Conservation (phyloP, 2,329 filamentous ascomycete species). For the Xylaria sp. region DNA sequence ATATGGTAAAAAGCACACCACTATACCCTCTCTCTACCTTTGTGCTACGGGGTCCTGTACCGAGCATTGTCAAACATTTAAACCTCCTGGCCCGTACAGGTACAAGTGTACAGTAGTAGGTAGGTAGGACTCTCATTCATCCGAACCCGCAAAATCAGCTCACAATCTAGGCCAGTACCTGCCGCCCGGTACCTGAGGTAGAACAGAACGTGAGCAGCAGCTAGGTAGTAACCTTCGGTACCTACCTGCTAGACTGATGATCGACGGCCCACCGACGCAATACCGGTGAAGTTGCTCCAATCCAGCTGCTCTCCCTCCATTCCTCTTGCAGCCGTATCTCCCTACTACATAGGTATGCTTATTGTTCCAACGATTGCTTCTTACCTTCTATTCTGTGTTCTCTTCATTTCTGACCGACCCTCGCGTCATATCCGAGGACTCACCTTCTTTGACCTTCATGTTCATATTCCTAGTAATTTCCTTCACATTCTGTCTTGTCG, state of each 20-base stretch:
- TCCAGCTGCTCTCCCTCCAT: conserved; percentile 32
- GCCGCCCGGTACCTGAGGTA: background rate
- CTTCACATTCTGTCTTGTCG: background rate
- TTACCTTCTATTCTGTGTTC: conserved; percentile 4
- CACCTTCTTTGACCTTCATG: conserved; percentile 22
- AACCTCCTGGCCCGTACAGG: background rate
- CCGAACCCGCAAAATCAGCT: conserved; percentile 1
- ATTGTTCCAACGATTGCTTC: conserved; percentile 3
- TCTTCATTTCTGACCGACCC: conserved; percentile 10
- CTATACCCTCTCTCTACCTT: background rate
- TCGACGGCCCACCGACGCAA: conserved; percentile 14
- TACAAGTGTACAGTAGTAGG: background rate
- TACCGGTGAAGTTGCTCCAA: conserved; percentile 17
- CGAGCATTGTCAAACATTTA: background rate
- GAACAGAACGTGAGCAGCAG: background rate
- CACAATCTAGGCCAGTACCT: conserved; percentile 5
- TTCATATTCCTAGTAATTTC: background rate
- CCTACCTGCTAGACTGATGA: background rate
- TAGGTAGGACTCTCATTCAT: background rate
- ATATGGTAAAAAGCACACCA: conserved; percentile 8
- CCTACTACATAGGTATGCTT: conserved; percentile 15
- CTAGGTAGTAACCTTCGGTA: background rate
- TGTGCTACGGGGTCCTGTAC: background rate
- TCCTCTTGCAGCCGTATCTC: conserved; percentile 27
- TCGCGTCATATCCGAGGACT: conserved; percentile 20